These are phyloP conservation scores for Gyromitra esculenta DNA, from an alignment of 2,329 filamentous ascomycete genomes.

Conservation along the genomic window DNA sequence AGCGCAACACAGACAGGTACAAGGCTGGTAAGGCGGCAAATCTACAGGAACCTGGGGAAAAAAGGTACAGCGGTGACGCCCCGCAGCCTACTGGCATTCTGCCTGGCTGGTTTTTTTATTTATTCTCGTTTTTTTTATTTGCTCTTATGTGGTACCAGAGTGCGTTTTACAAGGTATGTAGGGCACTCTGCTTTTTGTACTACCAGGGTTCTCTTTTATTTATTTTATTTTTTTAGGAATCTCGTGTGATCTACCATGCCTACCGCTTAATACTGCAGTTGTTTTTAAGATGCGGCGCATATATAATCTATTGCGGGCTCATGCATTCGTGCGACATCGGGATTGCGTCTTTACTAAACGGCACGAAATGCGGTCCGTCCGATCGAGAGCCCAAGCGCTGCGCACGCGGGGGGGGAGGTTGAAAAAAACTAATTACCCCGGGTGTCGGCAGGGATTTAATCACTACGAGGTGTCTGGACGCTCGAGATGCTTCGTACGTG, in stretches of 20 bases:
- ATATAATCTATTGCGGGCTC: conserved; percentile 13
- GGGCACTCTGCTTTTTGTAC: not conserved
- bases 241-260: conserved; percentile 22
- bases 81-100: not conserved
- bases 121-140: conserved; percentile 12
- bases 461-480: not conserved
- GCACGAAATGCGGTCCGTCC: conserved; percentile 35
- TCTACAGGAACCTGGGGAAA: not conserved
- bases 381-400: conserved; percentile 24
- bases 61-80: not conserved
- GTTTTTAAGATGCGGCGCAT: conserved; percentile 37
- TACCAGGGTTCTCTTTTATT: not conserved
- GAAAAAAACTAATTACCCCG: not conserved
- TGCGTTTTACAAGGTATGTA: not conserved
- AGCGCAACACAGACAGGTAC: not conserved
- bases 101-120: not conserved
- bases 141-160: not conserved
- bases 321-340: conserved; percentile 32
- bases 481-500: not conserved
- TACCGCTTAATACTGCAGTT: conserved; percentile 17
- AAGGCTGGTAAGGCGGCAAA: not conserved
- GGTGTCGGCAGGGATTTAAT: not conserved
- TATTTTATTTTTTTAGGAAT: not conserved
- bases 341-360: conserved; percentile 40
- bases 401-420: not conserved